Base-by-base conservation (phyloP, 257 asterid species). In the Ilex aquifolium region DNA sequence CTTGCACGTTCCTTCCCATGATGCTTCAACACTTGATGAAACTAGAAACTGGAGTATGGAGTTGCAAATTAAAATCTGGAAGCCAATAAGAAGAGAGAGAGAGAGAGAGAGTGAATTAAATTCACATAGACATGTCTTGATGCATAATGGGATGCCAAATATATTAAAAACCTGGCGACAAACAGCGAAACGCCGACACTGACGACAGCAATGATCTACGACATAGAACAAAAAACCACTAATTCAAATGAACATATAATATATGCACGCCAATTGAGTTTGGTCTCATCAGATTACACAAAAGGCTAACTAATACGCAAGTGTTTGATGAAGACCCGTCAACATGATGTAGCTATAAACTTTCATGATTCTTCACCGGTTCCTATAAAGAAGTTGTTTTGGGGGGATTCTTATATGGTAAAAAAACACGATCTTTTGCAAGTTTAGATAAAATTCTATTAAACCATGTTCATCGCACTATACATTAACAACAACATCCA, bases 1-100 rank as follows among this genome's bases (percentile, higher is more conserved):
- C 70, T 66, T 80, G 69, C 44, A 57, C 61, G 75, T 69, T 76
- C 16, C 75, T 76, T 62, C 78, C 80, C 95, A 85, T 83, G 74
- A 64, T 76, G 65, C 4, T 55, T 48, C 27, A 32, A 54, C 42
- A 54, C 31, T 50, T 14, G 8, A 49, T 51, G 46, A 31, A 40
- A 57, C 16, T 70, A 32, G 44, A 13, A 12, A 1, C 44, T 16
- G 27, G 40, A 44, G 3, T 46, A 11, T 46, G 52, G 52, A 10
- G 4, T 46, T 2, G 52, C 13, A 6, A 60, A 21, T 12, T 5
- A 21, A 12, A 30, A 39, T 7, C 50, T 31, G 17, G 31, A 57
- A 50, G 32, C 14, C 44, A 49, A 60, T 49, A 57, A 61, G 30
- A 21, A 48, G 57, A 54, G 48, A 29, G 15, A 68, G 53, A 44